phyloP scores from a whole-genome alignment of 2,329 filamentous ascomycete genomes.

The Rasamsonia emersonii region DNA sequence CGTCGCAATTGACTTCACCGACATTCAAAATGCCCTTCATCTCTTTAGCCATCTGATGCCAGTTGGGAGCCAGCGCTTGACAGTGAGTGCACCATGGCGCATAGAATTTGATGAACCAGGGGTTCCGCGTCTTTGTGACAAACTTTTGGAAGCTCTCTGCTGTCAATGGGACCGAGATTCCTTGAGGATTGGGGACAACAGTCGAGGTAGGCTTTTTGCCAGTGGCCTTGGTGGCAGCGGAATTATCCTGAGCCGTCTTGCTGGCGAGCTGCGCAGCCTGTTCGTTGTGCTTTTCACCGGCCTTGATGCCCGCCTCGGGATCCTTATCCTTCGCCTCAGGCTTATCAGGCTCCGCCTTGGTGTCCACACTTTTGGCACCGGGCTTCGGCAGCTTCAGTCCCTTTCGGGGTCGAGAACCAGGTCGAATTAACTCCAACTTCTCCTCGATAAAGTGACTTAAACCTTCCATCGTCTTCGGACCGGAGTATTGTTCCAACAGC shows the following conservation, averaged over 20 bases:
- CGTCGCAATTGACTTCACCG: slow-evolving; percentile 92
- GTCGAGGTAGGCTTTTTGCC: slow-evolving; percentile 22
- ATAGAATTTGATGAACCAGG: slow-evolving; percentile 99
- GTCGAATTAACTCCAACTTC: slow-evolving; percentile 66
- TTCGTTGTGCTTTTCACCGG: slow-evolving; percentile 35
- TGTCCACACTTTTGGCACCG: slow-evolving; percentile 50
- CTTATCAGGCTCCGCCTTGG: slow-evolving; percentile 27
- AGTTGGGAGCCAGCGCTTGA: slow-evolving; percentile 82
- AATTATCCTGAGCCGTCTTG: slow-evolving; percentile 9
- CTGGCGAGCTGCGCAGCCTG: slow-evolving; percentile 22
- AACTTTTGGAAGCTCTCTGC: slow-evolving; percentile 77
- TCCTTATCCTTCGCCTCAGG: slow-evolving; percentile 37
- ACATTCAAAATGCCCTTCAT: slow-evolving; percentile 87
- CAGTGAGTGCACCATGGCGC: slow-evolving; percentile 97
- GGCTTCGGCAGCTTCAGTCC: slow-evolving; percentile 62
- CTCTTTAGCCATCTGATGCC: slow-evolving; percentile 80
- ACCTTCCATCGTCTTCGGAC: slow-evolving; percentile 57
- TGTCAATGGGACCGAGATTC: slow-evolving; percentile 65
- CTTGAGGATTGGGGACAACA: slow-evolving; percentile 62
- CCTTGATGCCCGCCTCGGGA: slow-evolving; percentile 27
- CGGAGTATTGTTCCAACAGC: slow-evolving; percentile 53
- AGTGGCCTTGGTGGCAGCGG: slow-evolving; percentile 15
- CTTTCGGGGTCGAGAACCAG: slow-evolving; percentile 65
- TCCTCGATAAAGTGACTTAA: slow-evolving; percentile 67
- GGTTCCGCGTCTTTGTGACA: slow-evolving; percentile 78